phyloP scores from a whole-genome alignment of 1,284 basidiomycete genomes.

The Ceratobasidium sp. region DNA sequence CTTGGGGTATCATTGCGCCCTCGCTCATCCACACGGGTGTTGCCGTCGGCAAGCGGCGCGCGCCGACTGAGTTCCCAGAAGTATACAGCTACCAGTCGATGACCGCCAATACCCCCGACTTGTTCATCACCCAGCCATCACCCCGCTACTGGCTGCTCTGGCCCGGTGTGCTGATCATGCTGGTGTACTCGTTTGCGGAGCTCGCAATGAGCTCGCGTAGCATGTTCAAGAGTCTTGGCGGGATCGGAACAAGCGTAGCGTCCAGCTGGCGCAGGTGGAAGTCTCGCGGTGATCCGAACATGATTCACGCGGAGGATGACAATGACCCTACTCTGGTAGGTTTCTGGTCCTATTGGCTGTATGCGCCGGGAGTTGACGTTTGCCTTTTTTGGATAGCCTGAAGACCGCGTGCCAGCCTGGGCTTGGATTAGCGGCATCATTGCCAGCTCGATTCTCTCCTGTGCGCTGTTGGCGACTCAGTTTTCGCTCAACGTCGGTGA shows the following conservation, averaged over 20 bases:
- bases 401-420: constrained; percentile 66
- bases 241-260: constrained; percentile 61
- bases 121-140: constrained; percentile 62
- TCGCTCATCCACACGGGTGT: constrained; percentile 49
- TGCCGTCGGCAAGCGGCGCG: constrained; percentile 51
- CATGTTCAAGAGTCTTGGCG: constrained; percentile 44
- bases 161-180: constrained; percentile 67
- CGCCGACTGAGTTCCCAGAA: constrained; percentile 59
- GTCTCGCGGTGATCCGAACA: constrained; percentile 46
- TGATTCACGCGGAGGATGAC: constrained; percentile 53
- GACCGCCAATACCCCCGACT: constrained; percentile 56
- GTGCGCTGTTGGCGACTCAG: constrained; percentile 65
- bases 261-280: constrained; percentile 16
- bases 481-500: constrained; percentile 69
- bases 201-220: constrained; percentile 50
- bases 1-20: constrained; percentile 64
- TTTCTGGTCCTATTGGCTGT: not conserved
- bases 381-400: constrained; percentile 46
- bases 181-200: constrained; percentile 52
- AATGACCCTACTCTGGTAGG: constrained; percentile 61
- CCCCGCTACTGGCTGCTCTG: constrained; percentile 77
- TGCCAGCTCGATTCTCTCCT: constrained; percentile 64
- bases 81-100: constrained; percentile 60
- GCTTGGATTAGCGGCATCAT: constrained; percentile 68
- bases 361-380: not conserved